phyloP scores from a whole-genome alignment of 768 basidiomycete genomes.

The Auriscalpium vulgare region DNA sequence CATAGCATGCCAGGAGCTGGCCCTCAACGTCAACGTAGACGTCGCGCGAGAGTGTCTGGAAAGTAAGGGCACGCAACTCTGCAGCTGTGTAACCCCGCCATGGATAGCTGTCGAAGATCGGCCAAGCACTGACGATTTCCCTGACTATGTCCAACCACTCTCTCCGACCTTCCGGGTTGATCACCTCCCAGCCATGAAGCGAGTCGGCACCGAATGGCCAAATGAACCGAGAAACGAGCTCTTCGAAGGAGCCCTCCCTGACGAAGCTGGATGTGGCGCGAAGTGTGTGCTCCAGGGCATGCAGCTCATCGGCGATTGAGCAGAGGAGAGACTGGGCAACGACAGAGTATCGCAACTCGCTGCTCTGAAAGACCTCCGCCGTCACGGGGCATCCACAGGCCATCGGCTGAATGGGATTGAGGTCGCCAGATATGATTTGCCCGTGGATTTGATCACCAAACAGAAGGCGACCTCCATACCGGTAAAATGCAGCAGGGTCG shows the following conservation, averaged over 20 bases:
- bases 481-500: neutral
- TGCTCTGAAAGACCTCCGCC: neutral
- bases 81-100: neutral
- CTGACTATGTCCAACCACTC: neutral
- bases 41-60: neutral
- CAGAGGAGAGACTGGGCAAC: neutral
- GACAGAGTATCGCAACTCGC: neutral
- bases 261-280: neutral
- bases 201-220: neutral
- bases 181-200: neutral
- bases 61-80: neutral
- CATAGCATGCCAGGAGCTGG: neutral
- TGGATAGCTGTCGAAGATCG: neutral
- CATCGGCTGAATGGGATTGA: neutral
- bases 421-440: neutral
- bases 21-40: neutral
- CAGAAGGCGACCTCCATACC: neutral
- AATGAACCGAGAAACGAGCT: neutral
- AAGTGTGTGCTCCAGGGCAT: neutral
- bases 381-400: neutral
- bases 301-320: neutral
- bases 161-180: neutral
- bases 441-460: neutral
- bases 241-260: neutral
- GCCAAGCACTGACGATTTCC: neutral